Base-by-base conservation (phyloP, 345 rosid genomes). In the Hevea brasiliensis region DNA sequence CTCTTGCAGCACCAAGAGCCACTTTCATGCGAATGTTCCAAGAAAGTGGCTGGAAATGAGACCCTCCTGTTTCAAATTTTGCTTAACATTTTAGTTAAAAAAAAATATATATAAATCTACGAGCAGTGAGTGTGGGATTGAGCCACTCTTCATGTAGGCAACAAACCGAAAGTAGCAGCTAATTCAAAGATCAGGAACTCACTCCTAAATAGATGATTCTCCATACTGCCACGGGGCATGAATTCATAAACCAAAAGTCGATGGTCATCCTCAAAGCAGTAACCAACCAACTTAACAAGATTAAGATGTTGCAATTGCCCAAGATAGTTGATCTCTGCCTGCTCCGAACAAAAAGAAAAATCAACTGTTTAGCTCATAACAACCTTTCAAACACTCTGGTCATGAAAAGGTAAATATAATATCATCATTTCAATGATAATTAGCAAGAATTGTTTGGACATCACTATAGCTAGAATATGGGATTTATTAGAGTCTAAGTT, bases 141-240 rank as follows among this genome's bases (percentile, higher is more conserved):
- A n/a, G 45, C 74, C 60, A 74, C 41, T 35, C 53, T 59, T n/a
- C 56, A 12, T 18, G 32, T 17, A 76, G 71, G 18, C 7, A 26
- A 47, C 62, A 48, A 23, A 21, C 24, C 27, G 23, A 65, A 67
- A 68, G 21, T 29, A 40, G 50, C 23, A 45, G 21, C 23, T 20
- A 62, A 8, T 17, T 32, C 14, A 68, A 59, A 66, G 32, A 48
- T 57, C 48, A 71, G 26, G 45, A 70, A 60, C 82, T 74, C 65
- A 79, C 82, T 79, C 64, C 79, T 79, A 65, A 79, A 79, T 27
- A 79, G 65, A 66, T 79, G 82, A 74, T 79, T 79, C 75, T 79
- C 82, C 79, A 79, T 69, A 40, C 79, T 79, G 40, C 82, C 82
- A 2, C 78, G 72, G 8, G 76, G 75, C 82, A 79, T 70, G 71